These are phyloP conservation scores for Trichoderma semiorbis DNA, from an alignment of 2,329 filamentous ascomycete species.

Conservation along the genomic window DNA sequence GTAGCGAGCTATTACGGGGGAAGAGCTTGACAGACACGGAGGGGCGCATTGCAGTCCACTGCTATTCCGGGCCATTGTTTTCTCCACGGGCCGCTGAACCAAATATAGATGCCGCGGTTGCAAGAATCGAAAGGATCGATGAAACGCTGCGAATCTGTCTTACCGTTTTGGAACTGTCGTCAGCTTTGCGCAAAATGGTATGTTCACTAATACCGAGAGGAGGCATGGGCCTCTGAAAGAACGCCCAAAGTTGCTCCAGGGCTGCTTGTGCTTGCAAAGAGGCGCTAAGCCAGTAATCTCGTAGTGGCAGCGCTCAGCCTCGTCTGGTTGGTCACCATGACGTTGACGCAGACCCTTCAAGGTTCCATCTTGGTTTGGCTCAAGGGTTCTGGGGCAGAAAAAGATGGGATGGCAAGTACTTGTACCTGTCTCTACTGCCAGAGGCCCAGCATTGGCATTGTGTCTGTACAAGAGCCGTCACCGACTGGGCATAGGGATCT, in stretches of 20 bases:
- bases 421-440: background rate
- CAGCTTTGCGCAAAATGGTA: background rate
- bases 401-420: background rate
- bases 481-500: background rate
- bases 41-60: background rate
- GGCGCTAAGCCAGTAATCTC: background rate
- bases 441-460: background rate
- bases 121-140: background rate
- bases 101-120: background rate
- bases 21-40: background rate
- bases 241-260: background rate
- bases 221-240: background rate
- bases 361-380: background rate
- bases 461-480: background rate
- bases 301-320: background rate
- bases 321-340: conserved; percentile 11
- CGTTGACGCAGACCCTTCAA: background rate
- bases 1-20: background rate
- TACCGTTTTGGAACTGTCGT: background rate
- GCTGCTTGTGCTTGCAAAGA: background rate
- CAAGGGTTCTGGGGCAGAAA: background rate
- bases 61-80: background rate
- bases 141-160: background rate
- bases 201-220: background rate
- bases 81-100: background rate